Evolutionary conservation across 139 green algal species (phyloP).

Genomic region (Chlamydomonas sphaeroides): DNA sequence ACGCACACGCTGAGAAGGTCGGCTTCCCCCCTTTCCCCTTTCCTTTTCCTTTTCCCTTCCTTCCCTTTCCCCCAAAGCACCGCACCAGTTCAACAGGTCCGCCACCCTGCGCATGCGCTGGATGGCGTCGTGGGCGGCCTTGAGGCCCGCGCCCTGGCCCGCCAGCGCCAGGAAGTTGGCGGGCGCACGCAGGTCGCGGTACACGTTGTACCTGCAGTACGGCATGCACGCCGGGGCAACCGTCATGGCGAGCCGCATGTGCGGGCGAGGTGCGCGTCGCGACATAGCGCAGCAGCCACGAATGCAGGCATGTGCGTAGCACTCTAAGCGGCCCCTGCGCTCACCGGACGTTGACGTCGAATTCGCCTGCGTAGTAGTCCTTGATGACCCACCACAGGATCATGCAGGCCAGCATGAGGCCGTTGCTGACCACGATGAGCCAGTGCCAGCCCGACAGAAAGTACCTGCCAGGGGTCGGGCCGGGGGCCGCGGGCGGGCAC

Average conservation of each 20-base stretch:
- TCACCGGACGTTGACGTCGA: conserved; percentile 66
- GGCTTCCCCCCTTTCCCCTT: background rate
- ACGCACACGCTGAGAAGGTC: no score
- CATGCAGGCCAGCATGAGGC: conserved; percentile 66
- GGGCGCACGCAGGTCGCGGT: conserved; percentile 59
- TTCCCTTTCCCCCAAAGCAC: no score
- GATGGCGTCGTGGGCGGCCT: conserved; percentile 51
- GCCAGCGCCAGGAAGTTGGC: conserved; percentile 75
- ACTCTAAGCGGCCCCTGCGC: no score
- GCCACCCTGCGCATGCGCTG: conserved; percentile 59
- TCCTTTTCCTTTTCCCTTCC: background rate
- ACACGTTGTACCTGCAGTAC: conserved; percentile 78
- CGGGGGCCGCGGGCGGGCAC: no score
- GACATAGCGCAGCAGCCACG: no score
- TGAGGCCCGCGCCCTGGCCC: conserved; percentile 51
- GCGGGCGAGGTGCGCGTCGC: no score
- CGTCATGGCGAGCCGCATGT: no score
- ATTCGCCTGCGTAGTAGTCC: conserved; percentile 56
- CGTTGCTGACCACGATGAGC: conserved; percentile 75
- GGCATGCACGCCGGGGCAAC: no score
- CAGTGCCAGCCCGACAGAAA: conserved; percentile 70
- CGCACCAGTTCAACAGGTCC: conserved; percentile 70
- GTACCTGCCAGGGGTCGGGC: conserved; percentile 2
- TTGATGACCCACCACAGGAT: conserved; percentile 73
- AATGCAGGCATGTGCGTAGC: no score